Conservation (phyloP, 78 protist genomes). For the Dictyostelium brefeldianum region DNA sequence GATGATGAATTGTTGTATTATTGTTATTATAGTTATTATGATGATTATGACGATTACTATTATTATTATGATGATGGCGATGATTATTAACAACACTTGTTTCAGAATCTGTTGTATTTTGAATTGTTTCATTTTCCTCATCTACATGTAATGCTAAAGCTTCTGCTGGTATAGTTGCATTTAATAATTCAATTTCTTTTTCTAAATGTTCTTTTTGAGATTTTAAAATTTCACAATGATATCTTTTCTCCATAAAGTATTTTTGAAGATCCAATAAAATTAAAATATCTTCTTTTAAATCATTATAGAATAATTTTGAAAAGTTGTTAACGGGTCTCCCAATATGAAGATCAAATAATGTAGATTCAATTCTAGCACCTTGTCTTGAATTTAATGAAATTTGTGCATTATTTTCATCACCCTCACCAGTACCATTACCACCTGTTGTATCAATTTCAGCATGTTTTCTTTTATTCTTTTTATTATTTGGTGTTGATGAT, state of each 20-base stretch:
- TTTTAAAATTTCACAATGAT: conserved; percentile 68
- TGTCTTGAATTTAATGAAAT: conserved; percentile 25
- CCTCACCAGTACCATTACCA: background rate
- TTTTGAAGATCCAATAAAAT: conserved; percentile 54
- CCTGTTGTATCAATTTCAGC: background rate
- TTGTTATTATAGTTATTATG: background rate
- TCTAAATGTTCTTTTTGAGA: conserved; percentile 50
- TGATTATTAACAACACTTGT: background rate
- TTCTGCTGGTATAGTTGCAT: conserved; percentile 19
- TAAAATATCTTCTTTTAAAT: conserved; percentile 65
- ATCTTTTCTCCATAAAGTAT: conserved; percentile 61
- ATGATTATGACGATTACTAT: conserved; percentile 15
- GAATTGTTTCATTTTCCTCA: conserved; percentile 65
- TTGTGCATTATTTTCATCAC: conserved; percentile 15
- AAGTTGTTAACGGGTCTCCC: conserved; percentile 38
- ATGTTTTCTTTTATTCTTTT: conserved; percentile 34
- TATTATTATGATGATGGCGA: background rate
- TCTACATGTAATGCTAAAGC: conserved; percentile 46
- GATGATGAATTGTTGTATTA: background rate
- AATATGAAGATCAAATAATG: conserved; percentile 48
- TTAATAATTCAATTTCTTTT: conserved; percentile 35
- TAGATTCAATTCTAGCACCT: conserved; percentile 40
- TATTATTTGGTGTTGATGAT: background rate
- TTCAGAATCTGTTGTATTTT: conserved; percentile 16
- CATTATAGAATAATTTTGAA: conserved; percentile 36